Base-by-base conservation (phyloP, 2,329 filamentous ascomycete genomes). In the Sclerotiophoma versabilis region DNA sequence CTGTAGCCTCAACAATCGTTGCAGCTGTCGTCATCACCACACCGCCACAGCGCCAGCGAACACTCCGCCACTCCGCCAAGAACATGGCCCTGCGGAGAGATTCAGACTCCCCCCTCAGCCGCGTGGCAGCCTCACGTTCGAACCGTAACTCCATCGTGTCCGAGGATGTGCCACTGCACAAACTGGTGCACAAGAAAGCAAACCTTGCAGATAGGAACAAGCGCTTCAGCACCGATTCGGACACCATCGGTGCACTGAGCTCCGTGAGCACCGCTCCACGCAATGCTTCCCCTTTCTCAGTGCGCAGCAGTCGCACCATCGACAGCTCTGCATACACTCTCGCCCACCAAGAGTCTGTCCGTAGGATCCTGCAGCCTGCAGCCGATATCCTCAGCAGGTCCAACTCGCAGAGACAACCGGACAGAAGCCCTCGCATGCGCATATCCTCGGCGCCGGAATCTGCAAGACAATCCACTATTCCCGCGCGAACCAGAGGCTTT, bases 21-120 rank as follows among this genome's bases (percentile, higher is more conserved):
- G 76, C 84, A 71, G 83, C 81, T 11, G 76, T 83, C 64, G 82
- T 86, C 25, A 77, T 85, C 37, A 76, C 82, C 15, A 77, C 77
- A 14, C 79, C 80, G 4, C 79, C 77, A 32, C 77, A 75, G 55
- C 72, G 76, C 30, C 75, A 70, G 46, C 70, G 65, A 22, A 79
- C 76, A 1, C 69, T 86, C 44, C 80, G 84, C 44, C 83, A 85
- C 64, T 80, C 79, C 5, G 80, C 79, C 38, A 84, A 81, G 68
- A 81, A 81, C 54, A 68, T 77, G 50, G 83, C 82, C 2, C 71
- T 84, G 29, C 78, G 80, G 17, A 79, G 77, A 44, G 78, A 76
- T 39, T 49, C 60, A 23, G 68, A 65, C 49, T 69, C 69, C 6
- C 61, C 70, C 5, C 56, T 65, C 7, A 66, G 69, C 9, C 77